Base-by-base conservation (phyloP, 305 asterid genomes). In the Ilex paraguariensis region DNA sequence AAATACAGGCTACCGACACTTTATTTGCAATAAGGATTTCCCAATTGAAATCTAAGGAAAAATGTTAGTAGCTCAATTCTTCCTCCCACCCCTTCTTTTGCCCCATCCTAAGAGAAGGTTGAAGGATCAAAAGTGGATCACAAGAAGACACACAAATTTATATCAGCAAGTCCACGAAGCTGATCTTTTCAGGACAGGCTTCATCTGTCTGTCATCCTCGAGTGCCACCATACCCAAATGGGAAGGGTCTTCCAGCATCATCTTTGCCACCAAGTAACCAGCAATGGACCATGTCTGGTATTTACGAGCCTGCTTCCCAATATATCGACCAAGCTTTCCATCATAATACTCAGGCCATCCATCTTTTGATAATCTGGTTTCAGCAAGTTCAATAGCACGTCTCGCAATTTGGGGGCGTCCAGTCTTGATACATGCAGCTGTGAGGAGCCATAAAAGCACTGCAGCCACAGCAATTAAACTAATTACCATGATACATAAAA, bases 311-410 rank as follows among this genome's bases (percentile, higher is more conserved):
- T 88, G 96, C 70, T 88, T 88, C 62, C 96, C 96, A 3, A 84
- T 54, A 57, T 56, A 86, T 17, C 90, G 62, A 13, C 96, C 96
- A 0, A 51, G 80, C 77, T 84, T 88, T 30, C 96, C 95, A 10
- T 86, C 95, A 13, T 88, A 88, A 59, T 88, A 88, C 70, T 88
- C 96, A 10, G 96, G 95, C 95, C 96, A 88, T 0, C 91, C 76
- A 48, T 88, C 92, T 64, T 81, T 86, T 4, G 87, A 77, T 63
- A 88, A 66, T 70, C 90, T 73, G 7, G 64, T 59, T 73, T 88
- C 96, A 28, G 89, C 90, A 6, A 84, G 86, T 67, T 84, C 95
- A 5, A 88, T 80, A 2, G 96, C 95, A 11, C 91, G 87, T 60
- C 92, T 74, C 3, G 95, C 96, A 0, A 88, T 73, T 75, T 83